Base-by-base conservation (phyloP, 352 stramenopile genomes). In the Phytophthora nicotianae region DNA sequence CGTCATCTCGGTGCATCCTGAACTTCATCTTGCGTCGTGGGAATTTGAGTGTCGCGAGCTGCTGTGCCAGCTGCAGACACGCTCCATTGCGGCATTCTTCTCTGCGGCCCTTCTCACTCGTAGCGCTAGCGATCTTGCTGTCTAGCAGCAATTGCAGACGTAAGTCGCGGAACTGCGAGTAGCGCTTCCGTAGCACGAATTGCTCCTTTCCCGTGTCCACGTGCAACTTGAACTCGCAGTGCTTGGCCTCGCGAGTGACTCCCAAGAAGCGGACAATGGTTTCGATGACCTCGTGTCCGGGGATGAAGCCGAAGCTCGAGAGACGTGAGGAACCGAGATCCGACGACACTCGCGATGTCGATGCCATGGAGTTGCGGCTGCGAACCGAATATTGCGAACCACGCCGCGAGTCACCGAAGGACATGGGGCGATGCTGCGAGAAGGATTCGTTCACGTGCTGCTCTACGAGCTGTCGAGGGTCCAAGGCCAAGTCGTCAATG, bases 121-220 rank as follows among this genome's bases (percentile, higher is more conserved):
- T n/a, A 37, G 13, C 19, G 21, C 20, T 47, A 0, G 26, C 23
- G 4, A 23, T 14, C 11, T 63, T 64, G 11, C 40, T 24, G 17
- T 58, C 42, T 5, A 72, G 49, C 46, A 91, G 56, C 35, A 93
- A 55, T 52, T 80, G 51, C 29, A 66, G 58, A 14, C 82, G 79
- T 14, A 93, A 77, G 14, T 74, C 71, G 46, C 82, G 79, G 65
- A 91, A 88, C 49, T 93, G 77, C 35, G 81, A 91, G 70, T 70
- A 93, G 48, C 85, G 77, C 70, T 86, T 89, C 49, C 81, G 61
- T 16, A 92, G 26, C 23, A 86, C 66, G 41, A 82, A 90, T 23
- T 77, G 65, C 45, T 84, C 77, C 14, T 51, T 51, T 23, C 71
- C 72, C 17, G 81, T 86, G 50, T 85, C 67, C 17, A 93, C 77